A percentile compares a stretch with the other conserved stretches of the same genome.
phyloP scores from a whole-genome alignment of 805 yeast genomes.

The Ogataea pini region DNA sequence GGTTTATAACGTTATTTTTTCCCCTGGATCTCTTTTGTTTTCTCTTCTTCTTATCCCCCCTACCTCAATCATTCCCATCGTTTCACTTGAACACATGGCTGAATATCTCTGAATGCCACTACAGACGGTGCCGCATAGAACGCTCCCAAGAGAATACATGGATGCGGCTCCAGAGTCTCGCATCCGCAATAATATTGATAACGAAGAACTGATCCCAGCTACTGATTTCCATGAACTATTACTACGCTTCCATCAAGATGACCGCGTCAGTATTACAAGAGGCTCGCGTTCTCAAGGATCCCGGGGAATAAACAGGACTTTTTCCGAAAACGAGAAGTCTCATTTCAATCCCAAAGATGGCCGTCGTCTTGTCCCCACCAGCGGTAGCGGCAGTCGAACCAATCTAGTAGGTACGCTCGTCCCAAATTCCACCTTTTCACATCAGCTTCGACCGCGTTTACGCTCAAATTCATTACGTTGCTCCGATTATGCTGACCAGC shows the following conservation, averaged over 20 bases:
- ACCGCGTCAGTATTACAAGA: conserved; percentile 5
- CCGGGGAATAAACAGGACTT: conserved; percentile 35
- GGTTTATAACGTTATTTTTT: neutral
- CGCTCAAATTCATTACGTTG: neutral
- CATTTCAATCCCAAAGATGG: conserved; percentile 50
- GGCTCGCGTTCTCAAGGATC: neutral
- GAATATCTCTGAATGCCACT: conserved; percentile 4
- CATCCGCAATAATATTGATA: conserved; percentile 28
- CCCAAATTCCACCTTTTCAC: neutral
- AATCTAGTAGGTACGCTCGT: neutral
- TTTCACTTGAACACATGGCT: conserved; percentile 2
- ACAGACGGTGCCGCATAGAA: neutral
- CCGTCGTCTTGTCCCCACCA: conserved; percentile 15
- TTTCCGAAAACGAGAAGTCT: conserved; percentile 64
- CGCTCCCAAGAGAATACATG: neutral
- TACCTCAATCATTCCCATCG: neutral
- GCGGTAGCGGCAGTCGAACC: conserved; percentile 6
- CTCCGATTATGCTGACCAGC: neutral
- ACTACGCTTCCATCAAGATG: conserved; percentile 10
- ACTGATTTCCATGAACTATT: conserved; percentile 26
- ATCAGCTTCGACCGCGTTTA: neutral
- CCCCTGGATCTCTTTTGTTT: neutral
- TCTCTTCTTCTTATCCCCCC: neutral
- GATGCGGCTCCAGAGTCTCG: conserved; percentile 1
- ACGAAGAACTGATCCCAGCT: conserved; percentile 33